Conservation (phyloP, 305 asterid genomes). For the Rubia occidens region DNA sequence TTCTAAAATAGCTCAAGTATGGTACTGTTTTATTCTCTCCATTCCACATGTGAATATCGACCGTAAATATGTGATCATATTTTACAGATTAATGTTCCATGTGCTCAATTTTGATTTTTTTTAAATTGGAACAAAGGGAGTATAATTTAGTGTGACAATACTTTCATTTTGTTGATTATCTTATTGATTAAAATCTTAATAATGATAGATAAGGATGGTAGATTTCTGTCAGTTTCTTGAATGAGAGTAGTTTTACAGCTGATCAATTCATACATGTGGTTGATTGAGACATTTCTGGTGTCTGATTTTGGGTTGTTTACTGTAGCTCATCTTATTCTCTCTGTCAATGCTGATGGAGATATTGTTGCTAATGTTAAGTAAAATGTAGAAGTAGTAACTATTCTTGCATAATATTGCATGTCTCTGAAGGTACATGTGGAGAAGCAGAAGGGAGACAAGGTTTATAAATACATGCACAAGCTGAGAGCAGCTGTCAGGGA, state of each 20-base stretch:
- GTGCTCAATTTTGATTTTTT: background rate
- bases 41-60: background rate
- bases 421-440: conserved; percentile 57
- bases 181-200: background rate
- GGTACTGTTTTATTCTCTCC: background rate
- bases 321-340: background rate
- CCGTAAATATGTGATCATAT: background rate
- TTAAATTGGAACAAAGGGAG: background rate
- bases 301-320: background rate
- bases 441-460: conserved; percentile 46
- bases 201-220: background rate
- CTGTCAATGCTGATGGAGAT: background rate
- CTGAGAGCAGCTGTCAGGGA: conserved; percentile 45
- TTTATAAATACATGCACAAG: conserved; percentile 77
- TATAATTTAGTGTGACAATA: background rate
- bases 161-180: background rate
- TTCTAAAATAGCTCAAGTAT: background rate
- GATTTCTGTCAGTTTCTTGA: background rate
- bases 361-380: background rate
- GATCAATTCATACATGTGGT: too few relatives aligned
- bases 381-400: background rate
- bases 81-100: background rate
- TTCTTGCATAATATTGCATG: conserved; percentile 3
- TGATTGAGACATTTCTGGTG: conserved; percentile 1
- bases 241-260: background rate